Evolutionary conservation across 1,284 basidiomycete species (phyloP), one percentile per base, ranked within the genome.

Genomic region (Naganishia liquefaciens): DNA sequence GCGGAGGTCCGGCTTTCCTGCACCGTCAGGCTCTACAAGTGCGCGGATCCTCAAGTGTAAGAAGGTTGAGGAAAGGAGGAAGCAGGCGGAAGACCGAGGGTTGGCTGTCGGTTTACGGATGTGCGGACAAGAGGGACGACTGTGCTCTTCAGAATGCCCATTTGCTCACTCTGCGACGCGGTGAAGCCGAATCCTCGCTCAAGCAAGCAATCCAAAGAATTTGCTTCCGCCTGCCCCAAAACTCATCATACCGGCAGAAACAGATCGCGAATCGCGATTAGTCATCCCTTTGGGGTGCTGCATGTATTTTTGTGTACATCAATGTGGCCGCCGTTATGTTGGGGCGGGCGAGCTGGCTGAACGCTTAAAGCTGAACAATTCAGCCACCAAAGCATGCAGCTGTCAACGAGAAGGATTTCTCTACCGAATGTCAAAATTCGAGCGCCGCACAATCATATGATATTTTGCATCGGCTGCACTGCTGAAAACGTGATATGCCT

Each of bases 161-260:
- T 13, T 13, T 5, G 33, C 33, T 7, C 13, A 37, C 33, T 37
- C 4, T 37, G 33, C 33, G 33, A 37, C 33, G 33, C 33, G 33
- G 33, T 37, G 33, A 37, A 37, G 7, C 33, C 33, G 33, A 37
- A 37, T 37, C 33, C 10, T 37, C 33, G 33, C 33, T 37, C 33
- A n/a, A n/a, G n/a, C n/a, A n/a, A n/a, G 33, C 52, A 37, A 25
- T 19, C 37, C 53, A 54, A 39, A 54, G 40, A 25, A 39, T 42
- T 43, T 54, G 53, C 53, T 43, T 54, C 53, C 53, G 53, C 53
- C 33, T 28, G 25, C 49, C 49, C 49, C 49, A 51, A 51, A 51
- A 51, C 25, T 33, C 49, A 51, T 11, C 5, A 53, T n/a, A 6
- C 19, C 33, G 9, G 33, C 13, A 37, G 10, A 7, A 13, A 13